These are phyloP conservation scores for Mycosarcoma maydis DNA, from an alignment of 1,284 basidiomycete species.

Conservation along the genomic window DNA sequence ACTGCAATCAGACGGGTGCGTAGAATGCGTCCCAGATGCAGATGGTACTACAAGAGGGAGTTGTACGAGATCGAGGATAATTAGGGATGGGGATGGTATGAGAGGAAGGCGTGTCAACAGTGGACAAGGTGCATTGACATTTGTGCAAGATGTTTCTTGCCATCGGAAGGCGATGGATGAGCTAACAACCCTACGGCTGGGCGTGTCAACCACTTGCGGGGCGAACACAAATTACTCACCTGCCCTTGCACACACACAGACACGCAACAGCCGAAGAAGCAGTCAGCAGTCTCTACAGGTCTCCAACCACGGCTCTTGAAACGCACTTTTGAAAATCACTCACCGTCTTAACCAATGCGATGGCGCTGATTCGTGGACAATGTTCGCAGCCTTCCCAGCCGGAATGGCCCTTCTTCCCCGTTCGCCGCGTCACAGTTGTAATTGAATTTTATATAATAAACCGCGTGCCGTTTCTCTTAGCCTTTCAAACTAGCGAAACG, in stretches of 20 bases:
- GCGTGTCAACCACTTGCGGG: conserved; percentile 35
- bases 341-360: conserved; percentile 27
- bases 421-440: background rate
- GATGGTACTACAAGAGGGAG: conserved; percentile 1
- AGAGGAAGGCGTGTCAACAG: background rate
- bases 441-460: no score
- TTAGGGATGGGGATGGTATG: background rate
- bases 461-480: no score
- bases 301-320: no score
- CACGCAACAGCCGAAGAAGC: no score
- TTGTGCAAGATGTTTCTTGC: background rate
- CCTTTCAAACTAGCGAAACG: background rate
- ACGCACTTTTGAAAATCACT: background rate
- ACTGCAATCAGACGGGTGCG: conserved; percentile 5
- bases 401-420: background rate
- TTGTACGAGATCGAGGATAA: background rate
- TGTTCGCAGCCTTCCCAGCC: background rate
- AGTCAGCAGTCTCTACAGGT: no score
- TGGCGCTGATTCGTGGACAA: conserved; percentile 19
- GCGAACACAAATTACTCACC: conserved; percentile 20
- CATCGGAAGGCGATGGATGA: conserved; percentile 5
- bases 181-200: conserved; percentile 9
- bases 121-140: background rate
- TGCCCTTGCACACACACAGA: background rate
- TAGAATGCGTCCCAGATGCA: conserved; percentile 7